Evolutionary conservation across 352 stramenopile species (phyloP).

Genomic region (Phytophthora megakarya): DNA sequence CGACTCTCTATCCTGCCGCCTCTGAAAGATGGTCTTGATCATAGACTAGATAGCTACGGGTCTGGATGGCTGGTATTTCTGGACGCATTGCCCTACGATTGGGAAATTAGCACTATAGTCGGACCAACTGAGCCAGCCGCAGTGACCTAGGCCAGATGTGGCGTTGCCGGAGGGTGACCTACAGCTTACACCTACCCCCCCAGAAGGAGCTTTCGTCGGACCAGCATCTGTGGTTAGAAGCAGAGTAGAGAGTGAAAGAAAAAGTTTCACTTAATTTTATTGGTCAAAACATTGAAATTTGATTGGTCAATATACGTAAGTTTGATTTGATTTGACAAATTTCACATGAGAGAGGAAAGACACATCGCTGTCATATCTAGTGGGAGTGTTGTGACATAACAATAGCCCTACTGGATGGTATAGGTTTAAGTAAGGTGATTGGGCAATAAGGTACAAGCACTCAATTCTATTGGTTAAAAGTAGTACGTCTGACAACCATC

Average conservation of each 20-base stretch:
- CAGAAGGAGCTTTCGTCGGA: background rate
- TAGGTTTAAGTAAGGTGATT: background rate
- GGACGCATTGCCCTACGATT: background rate
- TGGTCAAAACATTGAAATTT: too few species aligned
- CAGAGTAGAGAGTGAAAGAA: background rate
- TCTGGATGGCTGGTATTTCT: background rate
- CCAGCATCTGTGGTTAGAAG: background rate
- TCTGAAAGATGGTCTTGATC: background rate
- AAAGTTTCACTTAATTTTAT: background rate
- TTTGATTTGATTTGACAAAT: background rate
- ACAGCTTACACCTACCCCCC: background rate
- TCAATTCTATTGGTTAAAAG: background rate
- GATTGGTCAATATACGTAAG: too few species aligned
- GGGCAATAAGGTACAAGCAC: background rate
- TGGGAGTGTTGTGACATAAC: background rate
- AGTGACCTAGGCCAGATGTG: background rate
- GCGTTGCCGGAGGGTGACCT: background rate
- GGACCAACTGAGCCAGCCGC: background rate
- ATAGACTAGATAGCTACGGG: background rate
- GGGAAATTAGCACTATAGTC: background rate
- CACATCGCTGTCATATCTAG: conserved; percentile 2
- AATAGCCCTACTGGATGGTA: background rate
- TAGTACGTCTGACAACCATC: background rate
- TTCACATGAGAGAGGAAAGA: background rate
- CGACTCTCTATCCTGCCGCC: background rate